Percentiles rank a stretch among this genome's conserved stretches.
phyloP scores from a whole-genome alignment of 495 filamentous ascomycete genomes.

The Sabuloglossum arenarium region DNA sequence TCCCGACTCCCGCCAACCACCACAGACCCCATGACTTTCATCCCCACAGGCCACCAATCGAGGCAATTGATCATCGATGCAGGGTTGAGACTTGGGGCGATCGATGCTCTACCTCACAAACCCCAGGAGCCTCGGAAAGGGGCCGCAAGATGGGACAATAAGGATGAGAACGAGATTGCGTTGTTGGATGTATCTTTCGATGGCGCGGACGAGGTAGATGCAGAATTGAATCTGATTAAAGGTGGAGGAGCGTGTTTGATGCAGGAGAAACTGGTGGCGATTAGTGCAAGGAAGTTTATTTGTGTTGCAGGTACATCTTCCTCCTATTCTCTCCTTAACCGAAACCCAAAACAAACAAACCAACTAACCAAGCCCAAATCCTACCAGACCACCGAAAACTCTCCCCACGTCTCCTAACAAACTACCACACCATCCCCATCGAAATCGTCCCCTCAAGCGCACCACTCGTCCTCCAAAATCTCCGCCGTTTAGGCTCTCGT shows the following conservation, averaged over 20 bases:
- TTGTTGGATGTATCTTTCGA: slow-evolving; percentile 78
- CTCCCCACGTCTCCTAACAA: slow-evolving; percentile 49
- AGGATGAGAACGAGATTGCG: slow-evolving; percentile 12
- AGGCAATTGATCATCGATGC: slow-evolving; percentile 60
- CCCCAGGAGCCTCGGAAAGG: no score
- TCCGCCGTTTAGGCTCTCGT: slow-evolving; percentile 47
- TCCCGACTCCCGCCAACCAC: slow-evolving; percentile 39
- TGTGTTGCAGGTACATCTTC: slow-evolving; percentile 60
- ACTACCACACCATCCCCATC: slow-evolving; percentile 73
- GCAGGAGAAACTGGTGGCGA: slow-evolving; percentile 92
- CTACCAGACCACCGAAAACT: slow-evolving; percentile 65
- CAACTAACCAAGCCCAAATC: slow-evolving; percentile 1
- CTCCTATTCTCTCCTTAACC: neutral
- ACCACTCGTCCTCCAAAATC: slow-evolving; percentile 41
- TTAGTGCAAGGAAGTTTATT: slow-evolving; percentile 68
- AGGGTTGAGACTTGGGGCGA: slow-evolving; percentile 53
- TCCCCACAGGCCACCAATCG: slow-evolving; percentile 84
- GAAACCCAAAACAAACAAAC: neutral
- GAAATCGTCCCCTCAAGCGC: slow-evolving; percentile 77
- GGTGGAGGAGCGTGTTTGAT: slow-evolving; percentile 91
- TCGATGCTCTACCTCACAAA: slow-evolving; percentile 56
- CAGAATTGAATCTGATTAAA: slow-evolving; percentile 90
- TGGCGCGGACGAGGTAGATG: slow-evolving; percentile 93
- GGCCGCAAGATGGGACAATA: slow-evolving; percentile 9
- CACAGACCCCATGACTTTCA: slow-evolving; percentile 47